Percentiles rank a stretch among this genome's conserved stretches.
Conservation (phyloP, 2,329 filamentous ascomycete genomes). For the Fusarium albidum region DNA sequence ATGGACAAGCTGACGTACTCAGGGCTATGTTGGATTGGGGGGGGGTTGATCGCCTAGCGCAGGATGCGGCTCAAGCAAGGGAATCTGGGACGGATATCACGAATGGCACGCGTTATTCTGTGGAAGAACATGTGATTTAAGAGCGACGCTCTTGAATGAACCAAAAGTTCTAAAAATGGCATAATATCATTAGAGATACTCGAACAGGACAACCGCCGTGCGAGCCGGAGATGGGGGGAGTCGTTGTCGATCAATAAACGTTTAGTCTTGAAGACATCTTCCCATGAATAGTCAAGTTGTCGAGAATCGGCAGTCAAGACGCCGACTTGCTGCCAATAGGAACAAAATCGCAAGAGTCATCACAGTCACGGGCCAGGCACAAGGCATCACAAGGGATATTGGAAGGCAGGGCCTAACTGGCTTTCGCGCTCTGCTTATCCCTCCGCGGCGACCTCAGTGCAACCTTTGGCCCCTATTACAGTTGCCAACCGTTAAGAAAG, state of each 20-base stretch:
- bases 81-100: conserved; percentile 38
- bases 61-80: conserved; percentile 34
- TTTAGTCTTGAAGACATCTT: neutral
- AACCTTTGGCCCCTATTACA: no score
- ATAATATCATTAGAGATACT: conserved; percentile 15
- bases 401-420: no score
- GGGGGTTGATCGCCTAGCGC: conserved; percentile 34
- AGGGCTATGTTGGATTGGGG: conserved; percentile 44
- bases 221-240: no score
- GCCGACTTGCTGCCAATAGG: neutral
- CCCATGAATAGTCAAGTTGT: conserved; percentile 3
- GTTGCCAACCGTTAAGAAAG: no score
- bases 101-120: conserved; percentile 37
- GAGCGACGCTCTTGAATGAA: conserved; percentile 9
- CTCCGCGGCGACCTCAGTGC: no score
- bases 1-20: conserved; percentile 72
- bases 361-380: neutral
- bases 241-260: no score
- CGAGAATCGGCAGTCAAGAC: conserved; percentile 1
- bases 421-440: no score
- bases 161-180: conserved; percentile 6
- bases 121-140: conserved; percentile 33
- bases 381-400: no score
- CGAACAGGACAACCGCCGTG: no score
- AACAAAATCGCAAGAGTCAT: neutral